phyloP scores from a whole-genome alignment of 2,329 filamentous ascomycete genomes.

The Colletotrichum eremochloae region DNA sequence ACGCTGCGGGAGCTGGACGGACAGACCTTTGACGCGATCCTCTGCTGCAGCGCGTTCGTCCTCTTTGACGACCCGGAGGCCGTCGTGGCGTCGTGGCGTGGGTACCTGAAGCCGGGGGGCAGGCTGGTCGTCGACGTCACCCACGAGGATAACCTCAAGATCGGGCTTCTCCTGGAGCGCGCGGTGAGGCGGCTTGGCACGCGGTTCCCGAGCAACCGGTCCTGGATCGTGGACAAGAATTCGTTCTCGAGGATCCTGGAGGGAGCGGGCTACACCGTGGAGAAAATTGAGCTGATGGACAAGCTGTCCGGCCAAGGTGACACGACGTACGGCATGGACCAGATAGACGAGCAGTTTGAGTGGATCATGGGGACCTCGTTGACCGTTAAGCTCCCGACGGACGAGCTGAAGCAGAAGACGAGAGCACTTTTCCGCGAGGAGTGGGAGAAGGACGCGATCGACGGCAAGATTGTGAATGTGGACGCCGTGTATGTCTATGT shows the following conservation, averaged over 20 bases:
- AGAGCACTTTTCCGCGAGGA: slow-evolving; percentile 49
- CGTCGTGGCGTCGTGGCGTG: slow-evolving; percentile 49
- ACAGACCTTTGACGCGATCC: slow-evolving; percentile 48
- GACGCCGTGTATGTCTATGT: slow-evolving; percentile 51
- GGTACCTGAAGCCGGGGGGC: slow-evolving; percentile 48
- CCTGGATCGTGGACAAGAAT: slow-evolving; percentile 48
- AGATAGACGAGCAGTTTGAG: slow-evolving; percentile 50
- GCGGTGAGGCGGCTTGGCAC: slow-evolving; percentile 45
- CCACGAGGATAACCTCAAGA: slow-evolving; percentile 49
- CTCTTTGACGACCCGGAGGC: slow-evolving; percentile 47
- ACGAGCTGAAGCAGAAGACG: slow-evolving; percentile 46
- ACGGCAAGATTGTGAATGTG: slow-evolving; percentile 48
- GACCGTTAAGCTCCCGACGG: slow-evolving; percentile 40
- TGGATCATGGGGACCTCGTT: slow-evolving; percentile 44
- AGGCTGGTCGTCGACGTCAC: slow-evolving; percentile 51
- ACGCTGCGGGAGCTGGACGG: slow-evolving; percentile 42
- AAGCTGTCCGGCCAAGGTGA: slow-evolving; percentile 45
- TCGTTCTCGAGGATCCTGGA: slow-evolving; percentile 49
- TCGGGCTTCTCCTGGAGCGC: slow-evolving; percentile 47
- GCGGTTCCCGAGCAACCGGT: slow-evolving; percentile 47
- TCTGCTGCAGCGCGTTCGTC: slow-evolving; percentile 54
- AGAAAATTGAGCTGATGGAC: slow-evolving; percentile 47
- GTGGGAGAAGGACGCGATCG: slow-evolving; percentile 48
- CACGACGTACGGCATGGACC: slow-evolving; percentile 44
- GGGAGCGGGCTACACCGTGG: slow-evolving; percentile 47